Percentiles rank a stretch among this genome's conserved stretches.
phyloP scores from a whole-genome alignment of 1,139 yeast species.

The Geotrichum candidum region DNA sequence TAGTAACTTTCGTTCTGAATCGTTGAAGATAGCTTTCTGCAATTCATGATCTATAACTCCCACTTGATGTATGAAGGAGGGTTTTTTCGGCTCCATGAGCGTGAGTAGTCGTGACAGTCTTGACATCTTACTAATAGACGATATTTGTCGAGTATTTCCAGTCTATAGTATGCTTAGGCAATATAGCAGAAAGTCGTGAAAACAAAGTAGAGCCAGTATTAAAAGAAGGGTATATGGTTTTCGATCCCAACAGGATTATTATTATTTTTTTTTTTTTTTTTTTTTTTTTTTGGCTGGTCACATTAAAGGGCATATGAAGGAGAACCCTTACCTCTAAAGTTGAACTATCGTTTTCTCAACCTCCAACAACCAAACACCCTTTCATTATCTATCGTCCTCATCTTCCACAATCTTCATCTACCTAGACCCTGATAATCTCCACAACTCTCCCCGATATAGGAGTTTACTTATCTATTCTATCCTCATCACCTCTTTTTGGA shows the following conservation, averaged over 20 bases:
- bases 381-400: background rate
- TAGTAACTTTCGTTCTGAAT: conserved; percentile 10
- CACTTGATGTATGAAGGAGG: conserved; percentile 8
- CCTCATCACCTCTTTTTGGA: background rate
- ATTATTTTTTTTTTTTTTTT: background rate
- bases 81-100: background rate
- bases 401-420: background rate
- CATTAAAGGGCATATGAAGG: background rate
- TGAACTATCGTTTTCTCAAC: background rate
- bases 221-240: background rate
- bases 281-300: background rate
- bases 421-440: background rate
- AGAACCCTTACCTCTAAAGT: background rate
- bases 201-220: background rate
- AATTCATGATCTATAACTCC: conserved; percentile 5
- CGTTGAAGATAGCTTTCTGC: conserved; percentile 1
- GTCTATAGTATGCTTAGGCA: background rate
- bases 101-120: background rate
- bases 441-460: background rate
- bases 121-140: background rate
- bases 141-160: background rate
- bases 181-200: background rate
- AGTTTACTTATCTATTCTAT: background rate
- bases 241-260: background rate
- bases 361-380: background rate